Evolutionary conservation across 495 filamentous ascomycete genomes (phyloP), one percentile per base, ranked within the genome.

Genomic region (Hyaloscypha variabilis): DNA sequence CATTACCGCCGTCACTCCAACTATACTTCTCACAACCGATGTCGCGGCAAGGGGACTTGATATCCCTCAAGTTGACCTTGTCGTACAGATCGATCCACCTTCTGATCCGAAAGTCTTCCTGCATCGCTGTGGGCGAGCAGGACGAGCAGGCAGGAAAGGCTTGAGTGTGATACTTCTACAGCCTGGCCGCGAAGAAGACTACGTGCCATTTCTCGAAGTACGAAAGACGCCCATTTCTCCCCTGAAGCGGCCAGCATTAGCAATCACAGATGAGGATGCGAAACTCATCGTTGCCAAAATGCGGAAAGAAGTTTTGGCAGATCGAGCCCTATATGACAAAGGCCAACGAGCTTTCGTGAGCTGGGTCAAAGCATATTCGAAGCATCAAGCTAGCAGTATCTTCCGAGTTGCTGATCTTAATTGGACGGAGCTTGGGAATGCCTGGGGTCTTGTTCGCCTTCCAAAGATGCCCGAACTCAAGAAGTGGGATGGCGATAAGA

Each of bases 391-490:
- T 13, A 86, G 82, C 67, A 93, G 91, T 76, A 98, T 99, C 66
- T 99, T 99, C 81, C 88, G 92, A 5, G 80, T 94, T 4, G 73
- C 81, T 10, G 91, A 95, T 71, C 80, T 97, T 21, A 87, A 94
- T 74, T 99, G 95, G 95, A 78, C 81, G 46, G 91, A 90, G 51
- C 77, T 96, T 2, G 94, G 89, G 3, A 80, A 87, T 61, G 90
- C 89, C 13, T 99, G 93, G 90, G 91, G 88, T 0, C 80, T 99
- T 10, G 79, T 98, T 46, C 88, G 86, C 63, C 81, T 98, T 57
- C 95, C 95, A 49, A 94, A 91, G 74, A 99, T 99, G 95, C 95
- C 96, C 0, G 95, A 99, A 73, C 75, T 94, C 61, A 88, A 86
- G 66, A 84, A 75, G 8, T 92, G 88, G 72, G 77, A 84, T 0